phyloP scores from a whole-genome alignment of 2,329 filamentous ascomycete species.

The Xylaria sp. region DNA sequence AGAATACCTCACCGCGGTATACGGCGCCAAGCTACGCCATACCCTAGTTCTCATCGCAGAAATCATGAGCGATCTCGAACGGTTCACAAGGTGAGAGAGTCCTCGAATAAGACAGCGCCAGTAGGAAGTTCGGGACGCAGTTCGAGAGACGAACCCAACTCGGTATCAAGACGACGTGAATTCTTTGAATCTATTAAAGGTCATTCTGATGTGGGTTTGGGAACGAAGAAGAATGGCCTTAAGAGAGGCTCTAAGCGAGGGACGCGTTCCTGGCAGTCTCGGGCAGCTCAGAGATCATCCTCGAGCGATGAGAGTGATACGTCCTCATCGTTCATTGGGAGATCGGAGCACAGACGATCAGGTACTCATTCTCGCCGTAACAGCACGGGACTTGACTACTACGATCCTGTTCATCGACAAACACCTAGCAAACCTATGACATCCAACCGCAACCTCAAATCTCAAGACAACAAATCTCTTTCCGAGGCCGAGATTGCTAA shows the following conservation, averaged over 20 bases:
- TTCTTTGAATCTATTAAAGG: constrained; percentile 4
- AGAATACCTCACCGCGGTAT: neutral
- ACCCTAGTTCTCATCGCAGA: neutral
- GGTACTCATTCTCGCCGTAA: neutral
- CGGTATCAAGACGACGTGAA: constrained; percentile 9
- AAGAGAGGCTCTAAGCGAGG: neutral
- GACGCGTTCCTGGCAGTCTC: neutral
- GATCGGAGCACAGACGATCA: constrained; percentile 1
- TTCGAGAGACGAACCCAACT: neutral
- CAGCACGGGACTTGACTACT: neutral
- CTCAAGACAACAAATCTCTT: constrained; percentile 2
- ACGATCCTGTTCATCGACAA: neutral
- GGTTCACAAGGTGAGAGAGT: neutral
- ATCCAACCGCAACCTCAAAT: neutral
- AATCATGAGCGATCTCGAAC: neutral
- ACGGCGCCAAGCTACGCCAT: neutral
- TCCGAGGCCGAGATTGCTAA: constrained; percentile 28
- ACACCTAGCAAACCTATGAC: neutral
- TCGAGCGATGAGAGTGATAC: constrained; percentile 1
- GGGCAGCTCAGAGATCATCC: neutral
- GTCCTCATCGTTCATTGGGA: constrained; percentile 7
- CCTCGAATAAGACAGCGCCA: neutral
- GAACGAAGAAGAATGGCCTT: neutral
- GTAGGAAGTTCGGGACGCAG: neutral
- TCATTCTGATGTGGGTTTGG: neutral